Evolutionary conservation across 2,329 filamentous ascomycete genomes (phyloP).

Genomic region (Hypoxylon sp.): DNA sequence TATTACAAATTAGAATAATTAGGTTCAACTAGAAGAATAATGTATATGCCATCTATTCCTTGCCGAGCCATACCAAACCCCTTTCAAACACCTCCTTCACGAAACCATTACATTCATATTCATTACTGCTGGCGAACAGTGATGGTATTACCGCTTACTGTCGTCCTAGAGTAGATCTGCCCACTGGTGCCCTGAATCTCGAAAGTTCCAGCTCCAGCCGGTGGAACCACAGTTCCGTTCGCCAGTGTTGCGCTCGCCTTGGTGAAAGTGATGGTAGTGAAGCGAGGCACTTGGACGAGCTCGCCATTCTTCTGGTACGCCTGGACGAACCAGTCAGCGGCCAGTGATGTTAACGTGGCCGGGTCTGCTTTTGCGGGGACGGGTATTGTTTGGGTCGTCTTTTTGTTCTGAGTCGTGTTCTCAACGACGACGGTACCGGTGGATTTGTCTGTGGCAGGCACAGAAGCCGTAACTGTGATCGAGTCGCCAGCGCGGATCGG

Average conservation of each 20-base stretch:
- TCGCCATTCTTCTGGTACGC: conserved; percentile 37
- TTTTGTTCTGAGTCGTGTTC: conserved; percentile 35
- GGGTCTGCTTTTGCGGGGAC: conserved; percentile 29
- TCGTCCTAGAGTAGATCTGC: conserved; percentile 38
- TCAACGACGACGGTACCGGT: conserved; percentile 36
- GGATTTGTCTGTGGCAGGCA: conserved; percentile 24
- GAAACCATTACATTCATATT: not conserved
- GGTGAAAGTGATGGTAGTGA: conserved; percentile 33
- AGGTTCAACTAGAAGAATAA: not conserved
- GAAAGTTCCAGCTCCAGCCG: conserved; percentile 28
- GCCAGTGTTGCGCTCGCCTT: conserved; percentile 31
- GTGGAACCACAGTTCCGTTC: conserved; percentile 23
- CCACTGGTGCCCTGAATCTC: conserved; percentile 42
- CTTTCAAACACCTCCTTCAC: not conserved
- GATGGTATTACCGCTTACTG: conserved; percentile 14
- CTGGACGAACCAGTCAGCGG: conserved; percentile 42
- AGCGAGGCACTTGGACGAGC: conserved; percentile 32
- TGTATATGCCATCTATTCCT: not conserved
- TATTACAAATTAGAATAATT: not conserved
- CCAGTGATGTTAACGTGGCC: conserved; percentile 21
- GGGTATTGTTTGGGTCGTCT: conserved; percentile 27
- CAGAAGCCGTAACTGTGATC: conserved; percentile 32
- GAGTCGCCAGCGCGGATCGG: conserved; percentile 33
- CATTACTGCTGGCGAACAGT: conserved; percentile 21
- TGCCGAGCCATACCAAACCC: not conserved